phyloP scores from a whole-genome alignment of 2,329 filamentous ascomycete species.

The Colletotrichum sp. region DNA sequence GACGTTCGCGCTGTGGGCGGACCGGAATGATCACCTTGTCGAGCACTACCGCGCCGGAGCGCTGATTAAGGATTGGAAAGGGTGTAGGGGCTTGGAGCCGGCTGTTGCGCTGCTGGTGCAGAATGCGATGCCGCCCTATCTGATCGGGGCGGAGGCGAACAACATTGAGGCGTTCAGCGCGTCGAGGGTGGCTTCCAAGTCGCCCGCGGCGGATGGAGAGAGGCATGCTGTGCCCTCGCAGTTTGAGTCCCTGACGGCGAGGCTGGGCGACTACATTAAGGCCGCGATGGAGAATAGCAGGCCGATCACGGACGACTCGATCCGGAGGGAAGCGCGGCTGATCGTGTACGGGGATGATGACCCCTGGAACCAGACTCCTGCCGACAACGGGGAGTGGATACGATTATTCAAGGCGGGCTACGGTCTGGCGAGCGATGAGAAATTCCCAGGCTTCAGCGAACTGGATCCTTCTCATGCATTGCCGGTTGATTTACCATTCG shows the following conservation, averaged over 20 bases:
- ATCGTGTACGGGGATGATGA: neutral
- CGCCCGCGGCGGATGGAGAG: neutral
- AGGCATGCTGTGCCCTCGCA: neutral
- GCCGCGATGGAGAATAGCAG: neutral
- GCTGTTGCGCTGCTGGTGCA: neutral
- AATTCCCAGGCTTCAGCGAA: neutral
- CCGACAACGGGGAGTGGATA: neutral
- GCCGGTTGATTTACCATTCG: accelerated
- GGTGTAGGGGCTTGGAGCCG: neutral
- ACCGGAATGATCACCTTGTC: neutral
- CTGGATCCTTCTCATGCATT: neutral
- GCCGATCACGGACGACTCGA: neutral
- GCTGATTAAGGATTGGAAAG: neutral
- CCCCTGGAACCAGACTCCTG: neutral
- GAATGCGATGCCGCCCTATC: neutral
- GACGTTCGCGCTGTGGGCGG: neutral
- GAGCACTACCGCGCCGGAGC: neutral
- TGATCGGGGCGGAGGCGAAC: neutral
- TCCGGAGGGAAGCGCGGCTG: neutral
- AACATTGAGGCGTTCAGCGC: neutral
- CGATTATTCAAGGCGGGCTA: neutral
- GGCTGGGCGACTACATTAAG: neutral
- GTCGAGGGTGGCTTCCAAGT: neutral
- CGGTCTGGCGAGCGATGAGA: neutral
- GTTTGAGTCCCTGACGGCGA: neutral